These are phyloP conservation scores for Sanghuangporus weigelae DNA, from an alignment of 1,284 basidiomycete genomes.

Conservation along the genomic window DNA sequence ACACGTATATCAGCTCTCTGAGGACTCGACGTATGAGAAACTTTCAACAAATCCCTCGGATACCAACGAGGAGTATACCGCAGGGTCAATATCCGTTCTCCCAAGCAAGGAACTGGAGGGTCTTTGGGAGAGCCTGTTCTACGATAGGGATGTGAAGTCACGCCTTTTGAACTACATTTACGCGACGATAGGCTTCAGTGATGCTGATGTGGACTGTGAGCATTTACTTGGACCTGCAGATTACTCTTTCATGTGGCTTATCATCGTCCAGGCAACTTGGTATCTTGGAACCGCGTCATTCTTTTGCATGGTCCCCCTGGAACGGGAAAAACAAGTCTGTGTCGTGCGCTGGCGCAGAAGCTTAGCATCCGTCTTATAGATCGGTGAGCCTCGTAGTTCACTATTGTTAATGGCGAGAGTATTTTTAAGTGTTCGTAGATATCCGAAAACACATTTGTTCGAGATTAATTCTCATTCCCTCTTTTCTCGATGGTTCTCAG, in stretches of 20 bases:
- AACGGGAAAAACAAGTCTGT: constrained; percentile 95
- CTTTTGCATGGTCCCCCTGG: constrained; percentile 96
- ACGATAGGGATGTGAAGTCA: constrained; percentile 84
- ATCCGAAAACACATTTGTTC: constrained; percentile 79
- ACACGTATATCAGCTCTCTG: constrained; percentile 82
- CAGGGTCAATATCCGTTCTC: constrained; percentile 82
- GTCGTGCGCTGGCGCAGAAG: constrained; percentile 93
- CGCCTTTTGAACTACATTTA: constrained; percentile 91
- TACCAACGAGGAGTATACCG: constrained; percentile 60
- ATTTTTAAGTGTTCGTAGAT: constrained; percentile 42
- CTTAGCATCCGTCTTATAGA: constrained; percentile 86
- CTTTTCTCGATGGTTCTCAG: constrained; percentile 97
- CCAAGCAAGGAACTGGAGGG: constrained; percentile 84
- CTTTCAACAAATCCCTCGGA: constrained; percentile 29
- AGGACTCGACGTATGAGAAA: constrained; percentile 67
- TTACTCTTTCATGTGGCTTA: constrained; percentile 10
- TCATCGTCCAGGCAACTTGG: constrained; percentile 65
- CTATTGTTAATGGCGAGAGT: not conserved
- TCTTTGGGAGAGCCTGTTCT: constrained; percentile 88
- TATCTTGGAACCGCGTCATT: constrained; percentile 94
- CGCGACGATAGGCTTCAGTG: constrained; percentile 87
- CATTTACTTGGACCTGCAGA: constrained; percentile 17
- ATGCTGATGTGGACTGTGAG: constrained; percentile 83
- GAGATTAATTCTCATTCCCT: constrained; percentile 98
- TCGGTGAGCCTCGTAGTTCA: constrained; percentile 43